Percentiles rank a stretch among this genome's conserved stretches.
Conservation (phyloP, 148 eudicot species). For the Hydrangea macrophylla region DNA sequence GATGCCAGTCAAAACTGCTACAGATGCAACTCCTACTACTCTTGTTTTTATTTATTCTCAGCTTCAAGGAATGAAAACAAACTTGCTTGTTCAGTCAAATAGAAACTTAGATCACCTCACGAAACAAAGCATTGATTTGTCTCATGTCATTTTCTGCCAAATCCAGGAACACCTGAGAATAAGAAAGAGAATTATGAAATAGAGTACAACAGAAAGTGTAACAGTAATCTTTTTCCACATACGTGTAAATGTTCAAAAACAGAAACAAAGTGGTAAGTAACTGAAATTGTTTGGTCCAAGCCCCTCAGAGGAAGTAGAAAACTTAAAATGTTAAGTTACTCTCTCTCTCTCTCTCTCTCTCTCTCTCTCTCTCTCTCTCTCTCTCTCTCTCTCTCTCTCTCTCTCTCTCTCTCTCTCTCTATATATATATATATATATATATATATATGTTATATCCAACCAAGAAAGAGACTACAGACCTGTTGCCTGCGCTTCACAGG, state of each 20-base stretch:
- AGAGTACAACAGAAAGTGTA: not conserved
- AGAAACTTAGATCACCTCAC: conserved; percentile 60
- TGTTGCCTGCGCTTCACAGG: conserved; percentile 97
- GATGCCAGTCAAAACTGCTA: not conserved
- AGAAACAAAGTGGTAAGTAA: not conserved
- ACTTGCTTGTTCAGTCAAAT: not conserved
- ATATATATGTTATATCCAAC: no score
- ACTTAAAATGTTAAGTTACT: no score
- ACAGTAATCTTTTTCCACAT: not conserved
- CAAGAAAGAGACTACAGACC: conserved; percentile 33
- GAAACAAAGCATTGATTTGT: conserved; percentile 77
- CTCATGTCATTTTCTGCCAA: conserved; percentile 79
- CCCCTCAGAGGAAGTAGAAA: conserved; percentile 3
- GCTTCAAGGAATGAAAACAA: not conserved
- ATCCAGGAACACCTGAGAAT: conserved; percentile 79
- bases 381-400: no score
- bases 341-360: no score
- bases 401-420: no score
- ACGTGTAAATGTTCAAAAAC: not conserved
- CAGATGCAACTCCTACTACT: not conserved
- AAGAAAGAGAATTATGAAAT: conserved; percentile 4
- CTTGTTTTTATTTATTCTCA: not conserved
- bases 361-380: no score
- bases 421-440: no score
- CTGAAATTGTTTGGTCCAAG: not conserved